Evolutionary conservation across 192 early-diverging fungal species (phyloP).

Genomic region (Dimargaris cristalligena): DNA sequence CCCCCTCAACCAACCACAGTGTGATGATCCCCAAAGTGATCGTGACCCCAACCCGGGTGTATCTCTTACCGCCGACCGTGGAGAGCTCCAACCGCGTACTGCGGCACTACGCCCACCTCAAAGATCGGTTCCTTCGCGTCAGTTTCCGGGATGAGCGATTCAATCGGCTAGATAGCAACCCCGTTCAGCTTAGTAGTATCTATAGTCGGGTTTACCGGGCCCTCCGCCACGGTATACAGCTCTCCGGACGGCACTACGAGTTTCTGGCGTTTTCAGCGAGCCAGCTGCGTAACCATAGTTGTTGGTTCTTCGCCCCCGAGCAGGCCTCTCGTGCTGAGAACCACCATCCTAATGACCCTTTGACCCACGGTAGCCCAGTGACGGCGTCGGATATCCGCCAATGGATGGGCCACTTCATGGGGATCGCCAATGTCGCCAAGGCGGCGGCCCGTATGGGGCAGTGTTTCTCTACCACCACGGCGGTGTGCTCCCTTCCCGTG

Average conservation of each 20-base stretch:
- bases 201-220: constrained; percentile 33
- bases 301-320: constrained; percentile 52
- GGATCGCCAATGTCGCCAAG: constrained; percentile 45
- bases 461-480: constrained; percentile 50
- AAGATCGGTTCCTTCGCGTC: constrained; percentile 49
- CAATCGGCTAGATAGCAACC: constrained; percentile 17
- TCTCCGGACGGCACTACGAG: constrained; percentile 34
- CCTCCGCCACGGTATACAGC: constrained; percentile 30
- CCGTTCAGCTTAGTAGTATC: constrained; percentile 17
- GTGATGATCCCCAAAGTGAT: constrained; percentile 33
- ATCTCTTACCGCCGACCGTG: constrained; percentile 39
- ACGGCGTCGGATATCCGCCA: constrained; percentile 32
- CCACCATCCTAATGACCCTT: neutral
- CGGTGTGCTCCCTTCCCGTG: constrained; percentile 22
- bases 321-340: neutral
- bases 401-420: constrained; percentile 56
- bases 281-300: constrained; percentile 41
- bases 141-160: constrained; percentile 48
- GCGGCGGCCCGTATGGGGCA: constrained; percentile 55
- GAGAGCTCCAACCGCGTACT: constrained; percentile 64
- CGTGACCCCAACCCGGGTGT: constrained; percentile 50
- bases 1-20: constrained; percentile 16
- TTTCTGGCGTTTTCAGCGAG: constrained; percentile 48
- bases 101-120: constrained; percentile 29
- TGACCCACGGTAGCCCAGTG: constrained; percentile 7